phyloP scores from a whole-genome alignment of 257 asterid species.

The Thymus mandschuricus region DNA sequence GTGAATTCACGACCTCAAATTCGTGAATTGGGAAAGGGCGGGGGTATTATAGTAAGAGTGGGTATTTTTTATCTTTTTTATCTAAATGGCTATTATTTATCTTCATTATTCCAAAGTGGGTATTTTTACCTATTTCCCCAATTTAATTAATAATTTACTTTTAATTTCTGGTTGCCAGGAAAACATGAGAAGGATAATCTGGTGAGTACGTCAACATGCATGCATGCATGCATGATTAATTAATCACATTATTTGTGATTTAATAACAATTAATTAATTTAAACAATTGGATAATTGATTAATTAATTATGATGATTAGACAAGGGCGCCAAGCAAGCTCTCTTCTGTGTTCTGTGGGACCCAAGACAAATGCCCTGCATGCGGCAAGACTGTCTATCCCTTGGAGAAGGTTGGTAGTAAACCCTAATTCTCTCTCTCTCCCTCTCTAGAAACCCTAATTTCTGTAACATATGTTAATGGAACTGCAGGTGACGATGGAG shows the following conservation, averaged over 20 bases:
- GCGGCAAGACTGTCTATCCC: slow-evolving; percentile 81
- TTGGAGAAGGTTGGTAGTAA: slow-evolving; percentile 58
- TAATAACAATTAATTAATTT: too few species aligned
- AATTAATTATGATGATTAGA: slow-evolving; percentile 27
- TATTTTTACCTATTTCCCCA: too few species aligned
- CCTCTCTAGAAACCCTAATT: not conserved
- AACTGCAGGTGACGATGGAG: slow-evolving; percentile 56
- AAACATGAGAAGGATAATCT: slow-evolving; percentile 51
- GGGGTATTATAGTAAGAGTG: too few species aligned
- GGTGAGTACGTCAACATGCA: slow-evolving; percentile 37
- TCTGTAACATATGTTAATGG: too few species aligned
- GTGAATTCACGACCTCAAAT: too few species aligned
- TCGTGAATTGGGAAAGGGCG: too few species aligned
- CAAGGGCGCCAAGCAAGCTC: slow-evolving; percentile 67
- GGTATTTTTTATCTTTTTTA: too few species aligned
- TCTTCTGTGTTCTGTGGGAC: slow-evolving; percentile 82
- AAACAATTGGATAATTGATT: too few species aligned
- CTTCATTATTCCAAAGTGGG: too few species aligned
- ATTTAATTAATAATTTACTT: not conserved
- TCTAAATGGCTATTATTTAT: too few species aligned
- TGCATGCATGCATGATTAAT: not conserved
- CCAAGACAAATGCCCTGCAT: slow-evolving; percentile 75
- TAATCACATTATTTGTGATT: too few species aligned
- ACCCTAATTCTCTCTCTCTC: not conserved
- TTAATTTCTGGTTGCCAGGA: slow-evolving; percentile 16